Evolutionary conservation across 2,329 filamentous ascomycete species (phyloP).

Genomic region (Ascochyta koolunga): DNA sequence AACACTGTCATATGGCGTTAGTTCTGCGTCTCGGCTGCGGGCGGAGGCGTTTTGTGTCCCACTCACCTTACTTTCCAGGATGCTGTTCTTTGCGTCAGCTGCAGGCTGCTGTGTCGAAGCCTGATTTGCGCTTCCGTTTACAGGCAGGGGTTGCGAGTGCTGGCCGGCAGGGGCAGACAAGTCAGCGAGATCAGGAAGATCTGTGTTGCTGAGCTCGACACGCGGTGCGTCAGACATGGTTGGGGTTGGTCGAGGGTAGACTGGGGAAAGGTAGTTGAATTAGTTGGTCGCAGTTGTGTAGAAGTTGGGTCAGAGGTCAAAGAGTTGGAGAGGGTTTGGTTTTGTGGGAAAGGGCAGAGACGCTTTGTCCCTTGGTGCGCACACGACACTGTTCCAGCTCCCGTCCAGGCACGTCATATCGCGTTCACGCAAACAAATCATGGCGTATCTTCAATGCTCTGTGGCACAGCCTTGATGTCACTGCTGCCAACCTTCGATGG

Average conservation of each 20-base stretch:
- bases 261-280: conserved; percentile 1
- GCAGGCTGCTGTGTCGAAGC: conserved; percentile 30
- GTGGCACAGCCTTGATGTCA: conserved; percentile 18
- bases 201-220: conserved; percentile 36
- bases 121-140: conserved; percentile 32
- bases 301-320: conserved; percentile 1
- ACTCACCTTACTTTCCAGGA: conserved; percentile 54
- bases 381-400: conserved; percentile 18
- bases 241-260: conserved; percentile 4
- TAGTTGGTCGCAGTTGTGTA: conserved; percentile 3
- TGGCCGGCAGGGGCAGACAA: conserved; percentile 32
- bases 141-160: conserved; percentile 15
- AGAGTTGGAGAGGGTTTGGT: conserved; percentile 11
- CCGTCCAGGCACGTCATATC: conserved; percentile 13
- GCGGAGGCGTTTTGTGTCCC: conserved; percentile 28
- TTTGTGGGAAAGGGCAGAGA: conserved; percentile 9
- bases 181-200: conserved; percentile 35
- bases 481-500: conserved; percentile 1
- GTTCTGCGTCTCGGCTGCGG: conserved; percentile 43
- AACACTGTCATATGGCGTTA: conserved; percentile 48
- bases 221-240: conserved; percentile 43
- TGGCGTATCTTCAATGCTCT: conserved; percentile 4
- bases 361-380: conserved; percentile 14
- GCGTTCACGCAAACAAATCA: conserved; percentile 18
- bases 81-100: conserved; percentile 45